Base-by-base conservation (phyloP, 768 basidiomycete species). In the Leccinum disarticulatum region DNA sequence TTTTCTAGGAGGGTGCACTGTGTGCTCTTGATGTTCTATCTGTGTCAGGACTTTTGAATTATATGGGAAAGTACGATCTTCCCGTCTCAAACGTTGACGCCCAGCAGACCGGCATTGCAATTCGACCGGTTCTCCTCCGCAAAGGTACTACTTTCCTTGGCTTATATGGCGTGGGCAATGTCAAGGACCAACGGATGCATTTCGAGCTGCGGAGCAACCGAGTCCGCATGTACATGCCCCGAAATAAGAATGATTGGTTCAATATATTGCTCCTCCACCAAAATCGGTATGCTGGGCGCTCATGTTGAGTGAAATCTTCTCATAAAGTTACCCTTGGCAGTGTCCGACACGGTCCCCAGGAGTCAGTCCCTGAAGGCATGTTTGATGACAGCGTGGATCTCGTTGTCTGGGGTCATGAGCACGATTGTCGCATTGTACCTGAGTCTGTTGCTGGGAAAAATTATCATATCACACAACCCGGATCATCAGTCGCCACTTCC, bases 351-450 rank as follows among this genome's bases (percentile, higher is more conserved):
- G 95, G 93, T 2, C 93, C 94, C 17, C 93, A 98, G 71, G 91
- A 94, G 65, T 93, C 83, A 13, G 95, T 98, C 1, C 95, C 96
- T 8, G 97, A 98, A 68, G 90, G 91, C 61, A 90, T 98, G 86
- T 99, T 99, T 65, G 96, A 98, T 69, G 93, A 99, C 69, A 90
- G 87, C 66, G 81, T 98, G 36, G 87, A 98, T 66, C 81, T 99
- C 15, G 92, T 99, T 7, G 80, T 99, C 2, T 99, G 97, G 97
- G 97, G 97, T 7, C 97, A 99, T 72, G 97, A 99, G 73, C 97
- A 99, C 70, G 97, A 98, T 73, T 98, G 96, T 68, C 85, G 95
- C 31, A 91, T 96, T 56, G 79, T 86, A 2, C 96, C 97, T 1
- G 93, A 97, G 68, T 82, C 86, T 6, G 96, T 99, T 8, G 87